A percentile compares a stretch with the other conserved stretches of the same genome.
Conservation (phyloP, 23 red algal genomes). For the Gracilaria caudata region DNA sequence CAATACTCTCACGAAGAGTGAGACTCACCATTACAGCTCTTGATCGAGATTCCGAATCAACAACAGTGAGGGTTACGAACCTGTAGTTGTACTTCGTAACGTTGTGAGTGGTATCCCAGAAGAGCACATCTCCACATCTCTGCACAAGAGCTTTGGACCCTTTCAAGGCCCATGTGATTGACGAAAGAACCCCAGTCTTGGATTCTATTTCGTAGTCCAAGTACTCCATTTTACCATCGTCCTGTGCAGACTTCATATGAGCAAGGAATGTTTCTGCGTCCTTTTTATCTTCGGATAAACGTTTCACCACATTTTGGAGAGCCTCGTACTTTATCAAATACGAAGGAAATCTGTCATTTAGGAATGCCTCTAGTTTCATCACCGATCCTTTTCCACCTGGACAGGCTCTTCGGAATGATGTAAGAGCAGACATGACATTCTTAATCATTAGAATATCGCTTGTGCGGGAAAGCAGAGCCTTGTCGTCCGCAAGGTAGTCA, state of each 20-base stretch:
- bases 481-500: too few relatives aligned
- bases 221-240: background rate
- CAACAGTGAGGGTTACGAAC: background rate
- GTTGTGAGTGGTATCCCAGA: slow-evolving; percentile 12
- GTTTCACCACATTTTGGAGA: too few relatives aligned
- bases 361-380: too few relatives aligned
- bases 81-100: slow-evolving; percentile 1
- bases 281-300: too few relatives aligned
- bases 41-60: background rate
- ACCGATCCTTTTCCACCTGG: too few relatives aligned
- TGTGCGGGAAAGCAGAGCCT: too few relatives aligned
- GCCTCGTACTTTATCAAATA: too few relatives aligned
- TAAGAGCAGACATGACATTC: too few relatives aligned
- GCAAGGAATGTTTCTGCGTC: too few relatives aligned
- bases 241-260: background rate
- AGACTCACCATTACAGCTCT: background rate
- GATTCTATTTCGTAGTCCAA: background rate
- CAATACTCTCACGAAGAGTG: background rate
- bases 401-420: too few relatives aligned
- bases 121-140: background rate
- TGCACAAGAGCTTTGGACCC: slow-evolving; percentile 1
- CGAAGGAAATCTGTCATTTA: too few relatives aligned
- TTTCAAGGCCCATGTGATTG: background rate
- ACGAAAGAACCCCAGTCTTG: background rate
- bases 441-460: too few relatives aligned